phyloP scores from a whole-genome alignment of 495 filamentous ascomycete genomes.

The Glarea lozoyensis region DNA sequence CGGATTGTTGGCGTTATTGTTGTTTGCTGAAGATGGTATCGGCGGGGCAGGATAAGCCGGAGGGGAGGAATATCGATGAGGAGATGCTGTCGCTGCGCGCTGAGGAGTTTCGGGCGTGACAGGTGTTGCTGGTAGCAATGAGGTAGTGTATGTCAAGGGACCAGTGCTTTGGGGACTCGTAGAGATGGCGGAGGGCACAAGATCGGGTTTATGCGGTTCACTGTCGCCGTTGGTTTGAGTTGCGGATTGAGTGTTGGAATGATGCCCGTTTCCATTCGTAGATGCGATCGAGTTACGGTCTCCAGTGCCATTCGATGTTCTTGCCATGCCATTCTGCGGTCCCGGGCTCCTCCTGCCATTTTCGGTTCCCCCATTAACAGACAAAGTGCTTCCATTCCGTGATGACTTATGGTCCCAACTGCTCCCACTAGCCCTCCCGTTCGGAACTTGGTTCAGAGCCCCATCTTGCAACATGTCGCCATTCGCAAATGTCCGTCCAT shows the following conservation, averaged over 20 bases:
- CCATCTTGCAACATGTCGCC: slow-evolving; percentile 25
- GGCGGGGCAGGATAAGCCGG: slow-evolving; percentile 46
- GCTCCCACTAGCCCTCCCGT: slow-evolving; percentile 25
- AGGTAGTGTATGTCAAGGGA: slow-evolving; percentile 19
- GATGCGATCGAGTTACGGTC: slow-evolving; percentile 10
- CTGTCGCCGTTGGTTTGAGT: slow-evolving; percentile 34
- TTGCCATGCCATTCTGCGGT: slow-evolving; percentile 24
- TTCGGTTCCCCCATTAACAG: slow-evolving; percentile 38
- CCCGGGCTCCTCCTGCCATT: slow-evolving; percentile 25
- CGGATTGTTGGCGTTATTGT: slow-evolving; percentile 32
- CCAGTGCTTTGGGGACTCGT: slow-evolving; percentile 19
- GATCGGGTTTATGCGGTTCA: slow-evolving; percentile 29
- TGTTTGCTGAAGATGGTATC: slow-evolving; percentile 36
- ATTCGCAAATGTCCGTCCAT: slow-evolving; percentile 24
- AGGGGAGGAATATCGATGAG: slow-evolving; percentile 70
- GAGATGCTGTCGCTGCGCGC: slow-evolving; percentile 29
- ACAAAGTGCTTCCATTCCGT: slow-evolving; percentile 44
- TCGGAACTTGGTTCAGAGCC: slow-evolving; percentile 27
- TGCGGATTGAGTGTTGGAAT: slow-evolving; percentile 13
- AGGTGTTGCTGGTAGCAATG: slow-evolving; percentile 29
- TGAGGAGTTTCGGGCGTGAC: slow-evolving; percentile 32
- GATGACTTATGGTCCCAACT: slow-evolving; percentile 39
- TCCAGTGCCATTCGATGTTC: slow-evolving; percentile 13
- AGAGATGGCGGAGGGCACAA: slow-evolving; percentile 21
- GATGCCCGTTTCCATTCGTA: slow-evolving; percentile 16